Base-by-base conservation (phyloP, 106 monocot genomes). In the Phalaenopsis equestris region DNA sequence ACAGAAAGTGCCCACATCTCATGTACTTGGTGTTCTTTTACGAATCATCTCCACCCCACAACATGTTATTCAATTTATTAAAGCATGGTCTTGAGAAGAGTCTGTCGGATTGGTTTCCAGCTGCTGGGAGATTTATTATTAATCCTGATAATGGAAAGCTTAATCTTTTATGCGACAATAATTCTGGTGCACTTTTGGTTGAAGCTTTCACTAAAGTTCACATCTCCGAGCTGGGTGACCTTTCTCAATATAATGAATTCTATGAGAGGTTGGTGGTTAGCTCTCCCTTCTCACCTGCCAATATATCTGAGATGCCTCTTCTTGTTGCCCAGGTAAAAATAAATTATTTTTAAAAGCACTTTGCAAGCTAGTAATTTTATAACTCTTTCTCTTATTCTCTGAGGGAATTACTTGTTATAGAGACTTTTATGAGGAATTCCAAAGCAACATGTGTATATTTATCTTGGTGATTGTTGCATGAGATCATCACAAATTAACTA, bases 11-110 rank as follows among this genome's bases (percentile, higher is more conserved):
- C 58, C 83, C 88, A 21, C 41, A 56, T 2, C 81, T 88, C 78
- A 86, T 88, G 88, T 88, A 86, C 88, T 81, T 83, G 80, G 83
- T 88, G 67, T 81, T 86, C 79, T 86, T 88, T 84, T 88, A 86
- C 88, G 79, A 52, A 37, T 73, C 78, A 52, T 52, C 52, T 52
- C 48, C 80, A 41, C 78, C 79, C 76, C 77, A 70, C 77, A 72
- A 72, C 3, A 23, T 65, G 67, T 38, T 41, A 47, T 79, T 83
- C 72, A 43, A 46, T 36, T 76, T 65, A 42, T 61, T 88, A 79
- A 88, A 81, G 57, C 21, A 39, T 76, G 88, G 83, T 4, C 58
- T 88, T 75, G 88, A 86, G 76, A 86, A 88, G 70, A 76, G 72
- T 21, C 23, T 86, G 75, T 80, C 83, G 56, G 78, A 56, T 15